Percentiles rank a stretch among this genome's conserved stretches.
phyloP scores from a whole-genome alignment of 164 flowering plant genomes.

The Sextonia rubra region DNA sequence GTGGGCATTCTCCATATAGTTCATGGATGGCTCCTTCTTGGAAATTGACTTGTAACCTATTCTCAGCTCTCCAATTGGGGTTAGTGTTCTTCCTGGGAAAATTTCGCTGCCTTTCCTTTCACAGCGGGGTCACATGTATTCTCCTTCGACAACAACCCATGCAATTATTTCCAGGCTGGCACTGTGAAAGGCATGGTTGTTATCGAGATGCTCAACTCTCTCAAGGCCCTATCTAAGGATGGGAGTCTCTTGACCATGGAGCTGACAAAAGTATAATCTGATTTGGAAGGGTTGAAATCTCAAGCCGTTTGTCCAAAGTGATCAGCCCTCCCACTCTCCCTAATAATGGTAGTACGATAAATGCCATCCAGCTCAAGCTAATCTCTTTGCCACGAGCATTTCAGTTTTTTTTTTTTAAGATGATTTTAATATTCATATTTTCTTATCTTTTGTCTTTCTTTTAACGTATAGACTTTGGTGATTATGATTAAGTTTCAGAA shows the following conservation, averaged over 20 bases:
- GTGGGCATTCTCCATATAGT: conserved; percentile 87
- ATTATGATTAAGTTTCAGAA: too few species aligned
- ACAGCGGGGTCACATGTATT: conserved; percentile 58
- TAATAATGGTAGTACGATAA: too few species aligned
- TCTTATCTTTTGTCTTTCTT: too few species aligned
- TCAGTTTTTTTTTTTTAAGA: too few species aligned
- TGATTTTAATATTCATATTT: too few species aligned
- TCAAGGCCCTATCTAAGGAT: conserved; percentile 81
- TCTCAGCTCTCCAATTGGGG: conserved; percentile 81
- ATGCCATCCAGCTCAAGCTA: too few species aligned
- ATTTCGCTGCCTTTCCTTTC: conserved; percentile 57
- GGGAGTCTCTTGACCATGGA: conserved; percentile 70
- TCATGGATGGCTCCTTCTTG: conserved; percentile 62
- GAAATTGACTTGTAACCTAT: conserved; percentile 71
- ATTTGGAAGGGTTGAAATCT: too few species aligned
- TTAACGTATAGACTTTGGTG: too few species aligned
- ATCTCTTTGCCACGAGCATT: too few species aligned
- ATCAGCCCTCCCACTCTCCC: too few species aligned
- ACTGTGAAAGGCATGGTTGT: conserved; percentile 83
- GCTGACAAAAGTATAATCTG: too few species aligned
- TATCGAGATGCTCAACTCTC: conserved; percentile 91
- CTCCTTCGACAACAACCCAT: conserved; percentile 53
- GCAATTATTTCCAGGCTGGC: conserved; percentile 73
- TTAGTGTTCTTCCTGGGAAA: conserved; percentile 66
- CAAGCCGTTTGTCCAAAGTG: too few species aligned